Conservation (phyloP, 208 protist genomes). For the Crithidia acanthocephali region DNA sequence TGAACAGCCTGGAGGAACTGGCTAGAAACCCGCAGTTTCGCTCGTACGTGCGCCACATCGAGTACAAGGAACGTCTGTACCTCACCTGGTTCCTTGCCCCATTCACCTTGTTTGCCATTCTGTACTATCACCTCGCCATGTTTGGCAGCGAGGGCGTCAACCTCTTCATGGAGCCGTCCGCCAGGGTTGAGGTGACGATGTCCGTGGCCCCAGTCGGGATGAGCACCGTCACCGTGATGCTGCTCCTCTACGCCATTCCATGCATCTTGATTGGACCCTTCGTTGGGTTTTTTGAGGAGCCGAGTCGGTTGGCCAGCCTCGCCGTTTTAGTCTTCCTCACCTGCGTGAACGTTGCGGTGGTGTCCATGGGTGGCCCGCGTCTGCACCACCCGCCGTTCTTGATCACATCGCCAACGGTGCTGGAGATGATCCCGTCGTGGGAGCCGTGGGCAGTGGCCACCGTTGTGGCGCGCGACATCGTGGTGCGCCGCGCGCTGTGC, state of each 20-base stretch:
- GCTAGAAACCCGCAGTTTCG: slow-evolving; percentile 51
- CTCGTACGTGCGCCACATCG: slow-evolving; percentile 58
- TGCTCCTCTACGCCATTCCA: slow-evolving; percentile 60
- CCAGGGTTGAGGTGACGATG: background rate
- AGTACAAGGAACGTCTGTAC: slow-evolving; percentile 70
- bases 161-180: slow-evolving; percentile 26
- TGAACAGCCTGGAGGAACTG: slow-evolving; percentile 57
- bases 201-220: slow-evolving; percentile 16
- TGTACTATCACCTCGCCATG: slow-evolving; percentile 66
- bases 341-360: slow-evolving; percentile 45
- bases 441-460: slow-evolving; percentile 8
- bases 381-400: slow-evolving; percentile 72
- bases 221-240: slow-evolving; percentile 26
- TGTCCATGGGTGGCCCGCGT: slow-evolving; percentile 50
- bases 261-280: slow-evolving; percentile 64
- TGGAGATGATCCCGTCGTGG: slow-evolving; percentile 32
- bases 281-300: slow-evolving; percentile 69
- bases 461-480: slow-evolving; percentile 25
- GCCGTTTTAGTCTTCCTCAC: slow-evolving; percentile 46
- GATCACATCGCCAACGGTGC: slow-evolving; percentile 43
- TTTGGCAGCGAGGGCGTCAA: slow-evolving; percentile 36
- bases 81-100: slow-evolving; percentile 74
- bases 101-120: slow-evolving; percentile 51
- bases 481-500: slow-evolving; percentile 33
- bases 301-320: slow-evolving; percentile 30